Evolutionary conservation across 83 land plant species (phyloP).

Genomic region (Picea engelmannii): DNA sequence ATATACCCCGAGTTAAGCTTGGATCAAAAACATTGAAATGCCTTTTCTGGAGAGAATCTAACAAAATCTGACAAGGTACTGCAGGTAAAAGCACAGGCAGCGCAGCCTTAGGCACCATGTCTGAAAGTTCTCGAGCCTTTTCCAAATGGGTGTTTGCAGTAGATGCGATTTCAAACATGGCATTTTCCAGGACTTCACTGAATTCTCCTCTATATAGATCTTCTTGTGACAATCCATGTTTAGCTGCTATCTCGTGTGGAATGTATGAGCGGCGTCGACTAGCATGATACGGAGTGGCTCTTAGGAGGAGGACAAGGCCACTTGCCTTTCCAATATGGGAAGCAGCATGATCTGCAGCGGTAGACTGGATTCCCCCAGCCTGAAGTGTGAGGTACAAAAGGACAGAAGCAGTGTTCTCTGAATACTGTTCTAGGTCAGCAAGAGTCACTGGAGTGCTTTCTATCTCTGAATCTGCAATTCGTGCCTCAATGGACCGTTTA

Average conservation of each 20-base stretch:
- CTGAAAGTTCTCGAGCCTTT: constrained; percentile 77
- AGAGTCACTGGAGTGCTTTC: constrained; percentile 53
- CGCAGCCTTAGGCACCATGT: constrained; percentile 72
- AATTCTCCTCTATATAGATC: constrained; percentile 49
- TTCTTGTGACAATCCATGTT: constrained; percentile 73
- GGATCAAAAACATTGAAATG: constrained; percentile 99
- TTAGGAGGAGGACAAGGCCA: constrained; percentile 80
- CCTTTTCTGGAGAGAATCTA: too few relatives aligned
- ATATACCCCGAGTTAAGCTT: constrained; percentile 64
- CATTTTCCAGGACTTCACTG: constrained; percentile 58
- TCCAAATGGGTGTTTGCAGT: constrained; percentile 79
- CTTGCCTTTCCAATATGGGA: constrained; percentile 97
- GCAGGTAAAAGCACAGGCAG: constrained; percentile 81
- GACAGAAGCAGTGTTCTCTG: constrained; percentile 89
- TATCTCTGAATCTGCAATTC: constrained; percentile 72
- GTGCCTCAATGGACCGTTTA: constrained; percentile 83
- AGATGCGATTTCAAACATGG: constrained; percentile 89
- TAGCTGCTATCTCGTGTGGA: constrained; percentile 76
- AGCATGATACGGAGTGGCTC: constrained; percentile 80
- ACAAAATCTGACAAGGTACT: constrained; percentile 83
- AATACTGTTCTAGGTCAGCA: constrained; percentile 73
- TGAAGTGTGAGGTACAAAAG: constrained; percentile 87
- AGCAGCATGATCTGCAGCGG: constrained; percentile 97
- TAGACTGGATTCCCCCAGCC: constrained; percentile 94
- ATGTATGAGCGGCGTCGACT: constrained; percentile 64